Evolutionary conservation across 148 eudicot species (phyloP).

Genomic region (Fagopyrum tataricum): DNA sequence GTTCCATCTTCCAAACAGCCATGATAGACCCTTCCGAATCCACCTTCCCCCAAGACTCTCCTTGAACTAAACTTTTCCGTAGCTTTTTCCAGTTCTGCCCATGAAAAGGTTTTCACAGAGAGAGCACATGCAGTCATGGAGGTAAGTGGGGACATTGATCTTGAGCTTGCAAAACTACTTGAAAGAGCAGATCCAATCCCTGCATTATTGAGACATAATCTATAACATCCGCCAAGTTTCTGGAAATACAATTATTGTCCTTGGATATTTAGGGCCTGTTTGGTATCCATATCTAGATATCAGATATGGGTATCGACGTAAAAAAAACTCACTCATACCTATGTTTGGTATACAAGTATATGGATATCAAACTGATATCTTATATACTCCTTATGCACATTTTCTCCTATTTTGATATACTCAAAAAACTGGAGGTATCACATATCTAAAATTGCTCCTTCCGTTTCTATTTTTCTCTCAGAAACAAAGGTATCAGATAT

Average conservation of each 20-base stretch:
- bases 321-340: too few species aligned
- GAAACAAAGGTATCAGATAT: too few species aligned
- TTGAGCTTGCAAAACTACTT: conserved; percentile 67
- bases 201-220: conserved; percentile 55
- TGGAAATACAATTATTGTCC: conserved; percentile 25
- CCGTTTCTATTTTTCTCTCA: too few species aligned
- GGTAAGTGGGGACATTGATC: conserved; percentile 55
- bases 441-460: too few species aligned
- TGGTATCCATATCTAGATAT: neutral
- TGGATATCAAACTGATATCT: too few species aligned
- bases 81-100: conserved; percentile 72
- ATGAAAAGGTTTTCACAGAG: conserved; percentile 68
- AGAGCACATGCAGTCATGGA: conserved; percentile 66
- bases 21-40: conserved; percentile 93
- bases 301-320: too few species aligned
- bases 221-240: conserved; percentile 51
- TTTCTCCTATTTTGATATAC: too few species aligned
- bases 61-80: conserved; percentile 71
- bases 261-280: neutral
- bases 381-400: too few species aligned
- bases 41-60: conserved; percentile 95
- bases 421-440: too few species aligned
- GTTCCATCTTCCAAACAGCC: conserved; percentile 66
- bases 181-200: conserved; percentile 65
- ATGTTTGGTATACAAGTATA: too few species aligned